A percentile compares a stretch with the other conserved stretches of the same genome.
phyloP scores from a whole-genome alignment of 768 basidiomycete genomes.

The Mycena alexandri region DNA sequence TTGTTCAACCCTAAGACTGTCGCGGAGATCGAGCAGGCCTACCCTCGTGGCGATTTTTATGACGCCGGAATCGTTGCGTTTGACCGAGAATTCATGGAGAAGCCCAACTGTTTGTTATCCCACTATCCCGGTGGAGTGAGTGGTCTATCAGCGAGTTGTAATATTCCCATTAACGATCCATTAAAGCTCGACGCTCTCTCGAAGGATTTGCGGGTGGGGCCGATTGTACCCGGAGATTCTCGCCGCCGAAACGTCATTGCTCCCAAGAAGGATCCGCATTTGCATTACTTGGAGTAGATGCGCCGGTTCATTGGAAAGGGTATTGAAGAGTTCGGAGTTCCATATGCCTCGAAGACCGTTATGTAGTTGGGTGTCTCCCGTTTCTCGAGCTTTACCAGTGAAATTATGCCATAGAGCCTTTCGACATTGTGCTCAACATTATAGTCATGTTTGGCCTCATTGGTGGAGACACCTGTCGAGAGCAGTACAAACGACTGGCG shows the following conservation, averaged over 20 bases:
- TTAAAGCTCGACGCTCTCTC: not conserved
- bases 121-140: slow-evolving; percentile 6
- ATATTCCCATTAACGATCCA: not conserved
- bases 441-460: no score
- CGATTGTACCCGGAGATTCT: slow-evolving; percentile 1
- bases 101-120: slow-evolving; percentile 12
- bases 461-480: no score
- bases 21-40: not conserved
- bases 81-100: not conserved
- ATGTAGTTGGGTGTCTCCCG: no score
- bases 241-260: not conserved
- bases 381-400: no score
- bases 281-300: not conserved
- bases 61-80: not conserved
- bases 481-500: no score
- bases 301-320: no score
- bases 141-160: not conserved
- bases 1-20: not conserved
- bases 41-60: slow-evolving; percentile 3
- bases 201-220: slow-evolving; percentile 9
- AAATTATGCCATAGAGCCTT: no score
- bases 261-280: not conserved
- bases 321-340: no score
- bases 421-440: no score
- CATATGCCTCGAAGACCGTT: no score